Conservation (phyloP, 305 asterid species). For the Rubia balearica region DNA sequence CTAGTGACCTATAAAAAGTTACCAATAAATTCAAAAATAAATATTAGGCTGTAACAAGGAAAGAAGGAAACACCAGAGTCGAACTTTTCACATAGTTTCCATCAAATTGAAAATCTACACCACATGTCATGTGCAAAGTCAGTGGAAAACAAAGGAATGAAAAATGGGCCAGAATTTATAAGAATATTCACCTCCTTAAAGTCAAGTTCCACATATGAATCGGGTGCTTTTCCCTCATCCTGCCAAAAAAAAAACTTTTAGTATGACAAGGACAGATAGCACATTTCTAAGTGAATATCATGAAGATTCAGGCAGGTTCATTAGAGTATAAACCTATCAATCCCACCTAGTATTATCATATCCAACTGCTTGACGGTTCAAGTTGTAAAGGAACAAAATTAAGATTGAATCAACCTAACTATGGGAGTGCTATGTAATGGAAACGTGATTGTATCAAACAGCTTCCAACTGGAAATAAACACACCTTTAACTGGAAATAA, state of each 20-base stretch:
- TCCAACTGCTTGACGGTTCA: not conserved
- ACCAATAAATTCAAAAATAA: not conserved
- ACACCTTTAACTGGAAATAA: conserved; percentile 89
- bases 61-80: conserved; percentile 7
- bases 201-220: conserved; percentile 81
- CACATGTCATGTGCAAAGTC: not conserved
- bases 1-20: conserved; percentile 58
- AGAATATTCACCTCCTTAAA: conserved; percentile 58
- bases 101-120: not conserved
- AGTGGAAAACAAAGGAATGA: conserved; percentile 4
- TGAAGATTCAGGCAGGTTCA: not conserved
- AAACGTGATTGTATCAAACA: not conserved
- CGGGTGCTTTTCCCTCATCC: conserved; percentile 84
- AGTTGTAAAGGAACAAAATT: not conserved
- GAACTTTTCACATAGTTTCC: not conserved
- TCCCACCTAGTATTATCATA: not conserved
- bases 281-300: not conserved
- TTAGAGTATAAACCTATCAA: not conserved
- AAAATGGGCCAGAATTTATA: not conserved
- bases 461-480: conserved; percentile 6
- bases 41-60: not conserved
- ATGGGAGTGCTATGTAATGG: not conserved
- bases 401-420: not conserved
- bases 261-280: not conserved
- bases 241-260: conserved; percentile 28